Percentiles rank a stretch among this genome's conserved stretches.
phyloP scores from a whole-genome alignment of 164 flowering plant genomes.

The Piper betle region DNA sequence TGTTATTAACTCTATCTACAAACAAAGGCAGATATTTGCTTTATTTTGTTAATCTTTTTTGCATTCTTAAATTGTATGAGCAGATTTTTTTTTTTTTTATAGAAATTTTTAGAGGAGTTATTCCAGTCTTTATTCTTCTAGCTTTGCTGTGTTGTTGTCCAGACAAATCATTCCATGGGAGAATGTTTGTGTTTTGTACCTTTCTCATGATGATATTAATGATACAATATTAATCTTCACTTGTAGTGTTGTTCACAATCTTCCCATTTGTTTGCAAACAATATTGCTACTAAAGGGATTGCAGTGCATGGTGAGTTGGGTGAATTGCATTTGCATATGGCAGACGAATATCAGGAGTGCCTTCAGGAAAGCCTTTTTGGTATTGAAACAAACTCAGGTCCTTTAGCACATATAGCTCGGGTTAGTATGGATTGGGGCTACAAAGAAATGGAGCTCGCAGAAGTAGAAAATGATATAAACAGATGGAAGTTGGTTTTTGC shows the following conservation, averaged over 20 bases:
- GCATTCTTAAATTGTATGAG: no score
- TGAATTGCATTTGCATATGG: conserved; percentile 78
- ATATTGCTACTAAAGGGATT: conserved; percentile 61
- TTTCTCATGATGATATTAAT: background rate
- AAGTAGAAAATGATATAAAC: conserved; percentile 32
- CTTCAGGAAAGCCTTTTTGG: conserved; percentile 69
- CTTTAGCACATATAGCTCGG: conserved; percentile 73
- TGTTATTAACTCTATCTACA: no score
- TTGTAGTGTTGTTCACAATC: conserved; percentile 92
- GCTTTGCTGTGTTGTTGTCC: no score
- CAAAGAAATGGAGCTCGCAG: conserved; percentile 56
- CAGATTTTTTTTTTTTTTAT: no score
- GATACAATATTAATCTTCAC: background rate
- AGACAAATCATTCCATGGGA: background rate
- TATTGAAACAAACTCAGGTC: conserved; percentile 76
- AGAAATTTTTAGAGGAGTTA: no score
- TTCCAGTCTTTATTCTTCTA: background rate
- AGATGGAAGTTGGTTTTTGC: conserved; percentile 47
- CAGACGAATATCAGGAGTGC: conserved; percentile 88
- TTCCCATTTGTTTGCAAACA: conserved; percentile 84
- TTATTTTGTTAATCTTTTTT: no score
- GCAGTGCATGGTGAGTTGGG: conserved; percentile 81
- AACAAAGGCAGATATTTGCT: no score
- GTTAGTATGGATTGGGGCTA: conserved; percentile 82
- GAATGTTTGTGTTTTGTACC: background rate